phyloP scores from a whole-genome alignment of 169 alveolate genomes.

The Theileria parva region DNA sequence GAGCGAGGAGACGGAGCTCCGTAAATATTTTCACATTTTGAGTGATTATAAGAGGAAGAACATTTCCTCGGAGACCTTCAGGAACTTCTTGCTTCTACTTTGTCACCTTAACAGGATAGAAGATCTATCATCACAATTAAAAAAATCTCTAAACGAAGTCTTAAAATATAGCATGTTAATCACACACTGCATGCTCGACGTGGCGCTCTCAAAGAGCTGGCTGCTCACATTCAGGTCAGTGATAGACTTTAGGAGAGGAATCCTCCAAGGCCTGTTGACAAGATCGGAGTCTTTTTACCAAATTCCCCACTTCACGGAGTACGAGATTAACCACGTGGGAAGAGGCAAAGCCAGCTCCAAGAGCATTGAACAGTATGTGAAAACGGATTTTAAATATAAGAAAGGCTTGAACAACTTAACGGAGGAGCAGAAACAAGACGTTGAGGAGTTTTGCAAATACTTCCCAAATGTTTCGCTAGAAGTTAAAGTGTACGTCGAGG shows the following conservation, averaged over 20 bases:
- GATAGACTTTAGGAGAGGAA: conserved; percentile 84
- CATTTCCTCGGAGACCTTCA: conserved; percentile 62
- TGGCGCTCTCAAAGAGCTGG: conserved; percentile 82
- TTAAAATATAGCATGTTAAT: conserved; percentile 78
- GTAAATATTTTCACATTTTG: conserved; percentile 39
- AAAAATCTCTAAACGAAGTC: conserved; percentile 65
- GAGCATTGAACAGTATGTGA: conserved; percentile 79
- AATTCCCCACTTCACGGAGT: conserved; percentile 87
- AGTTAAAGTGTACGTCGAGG: conserved; percentile 82
- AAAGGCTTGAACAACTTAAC: conserved; percentile 81
- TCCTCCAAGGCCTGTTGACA: conserved; percentile 85
- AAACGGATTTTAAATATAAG: conserved; percentile 73
- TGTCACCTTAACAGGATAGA: conserved; percentile 85
- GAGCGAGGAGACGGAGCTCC: conserved; percentile 61
- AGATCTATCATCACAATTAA: conserved; percentile 70
- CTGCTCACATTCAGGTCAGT: conserved; percentile 77
- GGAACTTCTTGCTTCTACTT: conserved; percentile 75
- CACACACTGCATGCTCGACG: conserved; percentile 86
- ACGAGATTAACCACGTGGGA: conserved; percentile 62
- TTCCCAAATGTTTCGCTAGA: conserved; percentile 76
- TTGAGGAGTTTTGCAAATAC: conserved; percentile 80
- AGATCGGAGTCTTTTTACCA: conserved; percentile 81
- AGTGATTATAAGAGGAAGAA: conserved; percentile 68
- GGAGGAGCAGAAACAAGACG: conserved; percentile 75
- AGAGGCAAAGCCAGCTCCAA: conserved; percentile 82